Evolutionary conservation across 768 basidiomycete genomes (phyloP).

Genomic region (Phlebiopsis flavidoalba): DNA sequence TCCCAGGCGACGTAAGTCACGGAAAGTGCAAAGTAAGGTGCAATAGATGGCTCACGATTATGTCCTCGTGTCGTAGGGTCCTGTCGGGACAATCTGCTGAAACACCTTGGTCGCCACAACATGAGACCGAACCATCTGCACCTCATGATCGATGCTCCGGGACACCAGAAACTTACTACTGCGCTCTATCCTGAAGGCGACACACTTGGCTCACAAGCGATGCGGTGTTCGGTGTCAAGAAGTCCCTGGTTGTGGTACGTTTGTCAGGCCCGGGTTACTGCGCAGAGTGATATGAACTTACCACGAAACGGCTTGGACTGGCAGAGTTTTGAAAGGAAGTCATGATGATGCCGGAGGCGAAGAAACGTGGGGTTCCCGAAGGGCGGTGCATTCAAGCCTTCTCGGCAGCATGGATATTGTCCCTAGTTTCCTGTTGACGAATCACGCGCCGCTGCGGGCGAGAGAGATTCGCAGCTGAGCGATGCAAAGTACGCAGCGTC

Average conservation of each 20-base stretch:
- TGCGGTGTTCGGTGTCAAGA: conserved; percentile 79
- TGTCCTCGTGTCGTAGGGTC: conserved; percentile 40
- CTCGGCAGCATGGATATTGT: conserved; percentile 43
- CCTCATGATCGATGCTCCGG: conserved; percentile 63
- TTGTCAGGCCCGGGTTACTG: neutral
- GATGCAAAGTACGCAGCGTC: conserved; percentile 11
- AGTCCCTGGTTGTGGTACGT: conserved; percentile 65
- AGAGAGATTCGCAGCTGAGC: conserved; percentile 18
- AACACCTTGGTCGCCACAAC: conserved; percentile 57
- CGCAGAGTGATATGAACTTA: neutral
- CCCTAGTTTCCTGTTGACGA: conserved; percentile 39
- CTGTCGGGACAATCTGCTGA: conserved; percentile 63
- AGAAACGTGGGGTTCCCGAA: conserved; percentile 49
- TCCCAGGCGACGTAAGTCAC: conserved; percentile 57
- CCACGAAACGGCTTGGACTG: neutral
- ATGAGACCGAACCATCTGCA: conserved; percentile 82
- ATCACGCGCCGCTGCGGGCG: conserved; percentile 28
- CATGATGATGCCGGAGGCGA: conserved; percentile 46
- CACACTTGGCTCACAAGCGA: conserved; percentile 62
- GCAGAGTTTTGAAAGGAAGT: conserved; percentile 51
- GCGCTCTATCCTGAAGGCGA: conserved; percentile 74
- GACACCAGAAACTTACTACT: conserved; percentile 68
- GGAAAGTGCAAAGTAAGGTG: neutral
- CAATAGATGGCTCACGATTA: conserved; percentile 7
- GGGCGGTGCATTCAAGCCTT: conserved; percentile 42